These are phyloP conservation scores for Cucurbita moschata DNA, from an alignment of 306 rosid species.

Conservation along the genomic window DNA sequence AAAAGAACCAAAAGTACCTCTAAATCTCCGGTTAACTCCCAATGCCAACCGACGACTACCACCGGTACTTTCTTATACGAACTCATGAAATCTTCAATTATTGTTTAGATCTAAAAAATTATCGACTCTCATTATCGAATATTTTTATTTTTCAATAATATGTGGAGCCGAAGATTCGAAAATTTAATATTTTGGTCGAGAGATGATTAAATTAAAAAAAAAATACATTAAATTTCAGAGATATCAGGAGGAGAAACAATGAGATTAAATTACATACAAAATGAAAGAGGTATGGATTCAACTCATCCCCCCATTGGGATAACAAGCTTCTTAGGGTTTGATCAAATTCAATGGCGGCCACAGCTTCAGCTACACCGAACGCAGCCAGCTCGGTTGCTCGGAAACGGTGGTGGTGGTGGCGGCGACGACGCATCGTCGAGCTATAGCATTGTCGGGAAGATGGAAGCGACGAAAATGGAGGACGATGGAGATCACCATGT, in stretches of 20 bases:
- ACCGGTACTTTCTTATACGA: background rate
- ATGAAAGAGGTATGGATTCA: background rate
- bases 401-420: too few species aligned
- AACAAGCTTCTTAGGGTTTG: background rate
- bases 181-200: background rate
- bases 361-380: constrained; percentile 1
- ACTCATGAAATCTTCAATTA: background rate
- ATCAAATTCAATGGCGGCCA: constrained; percentile 3
- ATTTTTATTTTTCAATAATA: background rate
- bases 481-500: background rate
- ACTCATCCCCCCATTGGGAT: background rate
- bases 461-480: background rate
- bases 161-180: background rate
- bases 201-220: too few species aligned
- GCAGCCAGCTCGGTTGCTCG: background rate
- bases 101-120: background rate
- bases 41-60: constrained; percentile 19
- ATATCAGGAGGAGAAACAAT: constrained; percentile 22
- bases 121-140: background rate
- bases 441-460: background rate
- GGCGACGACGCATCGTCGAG: background rate
- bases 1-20: constrained; percentile 39
- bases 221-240: constrained; percentile 25
- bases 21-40: constrained; percentile 50
- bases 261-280: constrained; percentile 25